phyloP scores from a whole-genome alignment of 2,329 filamentous ascomycete genomes.

The Pseudophaeomoniella oleicola region DNA sequence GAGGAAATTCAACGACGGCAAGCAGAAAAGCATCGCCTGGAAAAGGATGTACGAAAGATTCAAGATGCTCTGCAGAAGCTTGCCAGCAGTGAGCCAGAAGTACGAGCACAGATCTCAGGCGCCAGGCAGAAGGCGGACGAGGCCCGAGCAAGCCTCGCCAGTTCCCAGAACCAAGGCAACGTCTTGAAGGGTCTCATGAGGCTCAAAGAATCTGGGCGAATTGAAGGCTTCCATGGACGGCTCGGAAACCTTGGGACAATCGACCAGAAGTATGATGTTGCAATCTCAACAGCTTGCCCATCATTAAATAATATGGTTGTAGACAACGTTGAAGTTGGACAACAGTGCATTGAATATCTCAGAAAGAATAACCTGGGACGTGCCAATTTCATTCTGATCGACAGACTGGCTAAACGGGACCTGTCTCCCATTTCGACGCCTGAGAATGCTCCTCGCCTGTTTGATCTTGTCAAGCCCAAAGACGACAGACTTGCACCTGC shows the following conservation, averaged over 20 bases:
- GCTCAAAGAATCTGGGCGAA: slow-evolving; percentile 87
- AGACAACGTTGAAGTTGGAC: slow-evolving; percentile 86
- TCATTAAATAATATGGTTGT: slow-evolving; percentile 92
- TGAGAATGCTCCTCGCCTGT: slow-evolving; percentile 80
- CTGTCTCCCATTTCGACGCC: slow-evolving; percentile 72
- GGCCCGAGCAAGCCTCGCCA: slow-evolving; percentile 76
- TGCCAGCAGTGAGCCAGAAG: slow-evolving; percentile 60
- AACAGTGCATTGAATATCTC: slow-evolving; percentile 95
- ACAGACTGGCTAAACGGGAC: slow-evolving; percentile 68
- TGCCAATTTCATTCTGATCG: slow-evolving; percentile 91
- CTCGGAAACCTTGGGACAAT: slow-evolving; percentile 90
- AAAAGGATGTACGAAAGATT: slow-evolving; percentile 59
- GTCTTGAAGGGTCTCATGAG: slow-evolving; percentile 86
- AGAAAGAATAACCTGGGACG: slow-evolving; percentile 94
- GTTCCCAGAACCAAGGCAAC: slow-evolving; percentile 82
- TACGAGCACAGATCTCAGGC: slow-evolving; percentile 73
- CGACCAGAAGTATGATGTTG: slow-evolving; percentile 85
- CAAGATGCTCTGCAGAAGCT: slow-evolving; percentile 61
- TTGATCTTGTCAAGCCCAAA: slow-evolving; percentile 83
- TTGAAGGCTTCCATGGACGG: slow-evolving; percentile 91
- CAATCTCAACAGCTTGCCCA: slow-evolving; percentile 93
- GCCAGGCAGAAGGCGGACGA: slow-evolving; percentile 93
- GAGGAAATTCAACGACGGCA: slow-evolving; percentile 64
- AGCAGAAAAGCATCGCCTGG: slow-evolving; percentile 53
- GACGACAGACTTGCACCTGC: slow-evolving; percentile 75